A percentile compares a stretch with the other conserved stretches of the same genome.
Conservation (phyloP, 495 filamentous ascomycete species). For the Glonium stellatum region DNA sequence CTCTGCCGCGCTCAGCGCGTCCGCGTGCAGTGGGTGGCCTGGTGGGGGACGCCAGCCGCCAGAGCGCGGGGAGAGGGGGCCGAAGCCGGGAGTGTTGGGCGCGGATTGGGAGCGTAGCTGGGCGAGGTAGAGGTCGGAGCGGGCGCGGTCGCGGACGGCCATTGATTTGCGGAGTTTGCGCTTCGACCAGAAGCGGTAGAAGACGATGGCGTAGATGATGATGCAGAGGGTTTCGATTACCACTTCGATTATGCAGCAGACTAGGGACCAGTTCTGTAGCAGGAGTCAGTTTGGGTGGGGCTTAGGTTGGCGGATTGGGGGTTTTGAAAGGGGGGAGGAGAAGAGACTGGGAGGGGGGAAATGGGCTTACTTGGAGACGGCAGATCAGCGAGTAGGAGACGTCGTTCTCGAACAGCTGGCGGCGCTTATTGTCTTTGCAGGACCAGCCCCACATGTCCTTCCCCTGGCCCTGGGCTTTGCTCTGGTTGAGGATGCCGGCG, state of each 20-base stretch:
- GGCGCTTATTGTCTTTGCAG: constrained; percentile 78
- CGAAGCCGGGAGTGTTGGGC: constrained; percentile 88
- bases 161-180: constrained; percentile 89
- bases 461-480: constrained; percentile 60
- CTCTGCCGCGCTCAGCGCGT: constrained; percentile 50
- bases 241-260: constrained; percentile 96
- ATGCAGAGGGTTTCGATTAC: constrained; percentile 89
- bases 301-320: constrained; percentile 17
- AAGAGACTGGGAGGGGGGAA: background rate
- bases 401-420: constrained; percentile 64
- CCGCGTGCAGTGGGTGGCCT: constrained; percentile 35
- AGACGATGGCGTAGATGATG: constrained; percentile 83
- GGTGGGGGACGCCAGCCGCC: constrained; percentile 35
- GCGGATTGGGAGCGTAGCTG: constrained; percentile 88
- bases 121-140: constrained; percentile 89
- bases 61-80: constrained; percentile 38
- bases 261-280: constrained; percentile 79
- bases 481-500: constrained; percentile 74
- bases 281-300: no score
- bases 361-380: constrained; percentile 69
- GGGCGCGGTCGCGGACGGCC: constrained; percentile 88
- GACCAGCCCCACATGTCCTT: constrained; percentile 97
- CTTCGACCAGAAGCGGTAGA: constrained; percentile 96
- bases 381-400: constrained; percentile 90
- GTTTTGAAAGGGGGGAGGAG: background rate